Evolutionary conservation across 257 asterid genomes (phyloP), one percentile per base, ranked within the genome.

Genomic region (Solanum peruvianum): DNA sequence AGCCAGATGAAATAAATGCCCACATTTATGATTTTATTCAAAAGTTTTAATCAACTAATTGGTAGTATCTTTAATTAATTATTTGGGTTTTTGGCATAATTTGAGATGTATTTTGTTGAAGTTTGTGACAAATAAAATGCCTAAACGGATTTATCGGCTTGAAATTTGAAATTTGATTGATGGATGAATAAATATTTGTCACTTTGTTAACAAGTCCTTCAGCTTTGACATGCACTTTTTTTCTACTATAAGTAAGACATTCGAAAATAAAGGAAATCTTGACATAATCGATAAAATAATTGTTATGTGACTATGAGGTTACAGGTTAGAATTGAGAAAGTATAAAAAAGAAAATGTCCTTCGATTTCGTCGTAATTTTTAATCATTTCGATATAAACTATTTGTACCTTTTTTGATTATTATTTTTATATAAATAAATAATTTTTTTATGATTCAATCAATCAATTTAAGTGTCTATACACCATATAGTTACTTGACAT

Each of bases 1-100:
- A 92, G 87, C 95, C 99, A 5, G 97, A 93, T 49, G 97, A 96
- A 90, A 90, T 90, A 87, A 95, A 86, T 85, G 86, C 91, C n/a
- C 98, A 95, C 88, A 94, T 96, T 27, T 90, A 88, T 75, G 94
- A 93, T 44, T 96, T 93, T 89, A 89, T 96, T 88, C 91, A 89
- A 56, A 95, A 88, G 91, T 96, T 95, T 81, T 93, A 87, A 89
- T 89, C 83, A 9, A 27, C 85, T 42, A 47, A 9, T 80, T 25
- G n/a, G 20, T 45, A 45, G 84, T 27, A 45, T 45, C 11, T 45
- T 27, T 29, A 13, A 44, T 45, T 27, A 13, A 47, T 52, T 29
- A 27, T n/a, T 47, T 15, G 41, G 16, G 25, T 5, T 5, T 27
- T 27, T 16, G 41, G 66, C 66, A 78, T 16, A 78, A 45, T 45